Evolutionary conservation across 2,329 filamentous ascomycete species (phyloP), one percentile per base, ranked within the genome.

Genomic region (Rhynchosporium secalis): DNA sequence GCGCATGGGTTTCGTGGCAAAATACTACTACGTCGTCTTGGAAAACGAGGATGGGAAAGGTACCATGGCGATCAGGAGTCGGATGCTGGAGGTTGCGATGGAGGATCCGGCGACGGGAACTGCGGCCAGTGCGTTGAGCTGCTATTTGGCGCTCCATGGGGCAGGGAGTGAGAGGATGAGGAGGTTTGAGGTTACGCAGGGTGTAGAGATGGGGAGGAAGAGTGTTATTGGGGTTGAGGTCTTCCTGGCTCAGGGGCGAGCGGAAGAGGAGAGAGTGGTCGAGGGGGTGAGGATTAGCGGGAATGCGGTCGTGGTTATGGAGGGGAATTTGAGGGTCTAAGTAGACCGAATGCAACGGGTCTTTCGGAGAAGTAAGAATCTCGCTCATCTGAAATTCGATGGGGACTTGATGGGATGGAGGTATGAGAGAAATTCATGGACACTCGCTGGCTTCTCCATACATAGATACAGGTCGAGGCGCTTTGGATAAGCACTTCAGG

Each of bases 51-150:
- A 60, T n/a, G 62, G 60, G 7, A 31, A n/a, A 26, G 49, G 49
- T n/a, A 56, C 51, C 66, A 41, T 70, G 43, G 69, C 66, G 36
- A 66, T 90, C 13, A 79, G 84, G 61, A 81, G 86, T 10, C 79
- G 88, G 57, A 87, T 91, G 85, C 79, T 90, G 13, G 76, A 77
- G 63, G 64, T 72, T 2, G 71, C 70, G 2, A 71, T 83, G 29
- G 83, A 87, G 69, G 87, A 89, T 69, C 82, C 84, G 6, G 84
- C 83, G 0, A 86, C 84, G 1, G 87, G 86, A 0, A 86, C 83
- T 65, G 85, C 86, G 40, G 83, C 86, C 2, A 81, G 81, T 71
- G 81, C 83, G 4, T 72, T 89, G 65, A 76, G 78, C n/a, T 75
- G 78, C 55, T 87, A 83, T 70, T 74, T 89, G 63, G 78, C 80